phyloP scores from a whole-genome alignment of 2,329 filamentous ascomycete species.

The Exophiala sp. region DNA sequence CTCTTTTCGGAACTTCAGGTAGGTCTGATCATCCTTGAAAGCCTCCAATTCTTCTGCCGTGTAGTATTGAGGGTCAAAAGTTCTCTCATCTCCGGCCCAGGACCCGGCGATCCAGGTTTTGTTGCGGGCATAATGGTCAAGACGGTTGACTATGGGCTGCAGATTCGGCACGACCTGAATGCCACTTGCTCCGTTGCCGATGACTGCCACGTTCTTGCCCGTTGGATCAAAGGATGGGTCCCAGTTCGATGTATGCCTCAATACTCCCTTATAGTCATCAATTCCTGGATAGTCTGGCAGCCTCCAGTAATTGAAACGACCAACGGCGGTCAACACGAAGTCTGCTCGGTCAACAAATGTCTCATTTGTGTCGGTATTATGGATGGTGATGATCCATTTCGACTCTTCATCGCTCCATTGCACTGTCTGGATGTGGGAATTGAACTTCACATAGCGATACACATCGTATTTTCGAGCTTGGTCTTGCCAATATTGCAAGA shows the following conservation, averaged over 20 bases:
- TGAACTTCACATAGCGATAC: slow-evolving; percentile 54
- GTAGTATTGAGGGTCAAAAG: slow-evolving; percentile 27
- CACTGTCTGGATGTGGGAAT: slow-evolving; percentile 48
- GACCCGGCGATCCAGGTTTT: slow-evolving; percentile 31
- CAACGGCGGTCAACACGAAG: slow-evolving; percentile 54
- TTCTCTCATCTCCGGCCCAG: slow-evolving; percentile 34
- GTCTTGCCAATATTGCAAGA: slow-evolving; percentile 25
- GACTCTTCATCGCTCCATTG: slow-evolving; percentile 47
- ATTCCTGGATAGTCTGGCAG: slow-evolving; percentile 29
- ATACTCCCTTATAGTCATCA: slow-evolving; percentile 33
- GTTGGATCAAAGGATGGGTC: slow-evolving; percentile 37
- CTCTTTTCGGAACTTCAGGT: slow-evolving; percentile 34
- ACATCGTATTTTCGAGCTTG: slow-evolving; percentile 34
- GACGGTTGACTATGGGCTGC: slow-evolving; percentile 33
- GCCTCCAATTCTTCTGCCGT: slow-evolving; percentile 25
- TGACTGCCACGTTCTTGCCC: slow-evolving; percentile 29
- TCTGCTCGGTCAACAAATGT: slow-evolving; percentile 37
- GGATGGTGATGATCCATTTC: slow-evolving; percentile 29
- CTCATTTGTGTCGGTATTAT: slow-evolving; percentile 18
- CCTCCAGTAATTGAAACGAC: slow-evolving; percentile 42
- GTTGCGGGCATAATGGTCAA: slow-evolving; percentile 30
- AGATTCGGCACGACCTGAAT: slow-evolving; percentile 36
- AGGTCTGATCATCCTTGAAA: slow-evolving; percentile 24
- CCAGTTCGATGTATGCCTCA: slow-evolving; percentile 42
- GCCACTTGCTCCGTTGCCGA: slow-evolving; percentile 30